phyloP scores from a whole-genome alignment of 257 asterid genomes.

The Jacaranda copaia region DNA sequence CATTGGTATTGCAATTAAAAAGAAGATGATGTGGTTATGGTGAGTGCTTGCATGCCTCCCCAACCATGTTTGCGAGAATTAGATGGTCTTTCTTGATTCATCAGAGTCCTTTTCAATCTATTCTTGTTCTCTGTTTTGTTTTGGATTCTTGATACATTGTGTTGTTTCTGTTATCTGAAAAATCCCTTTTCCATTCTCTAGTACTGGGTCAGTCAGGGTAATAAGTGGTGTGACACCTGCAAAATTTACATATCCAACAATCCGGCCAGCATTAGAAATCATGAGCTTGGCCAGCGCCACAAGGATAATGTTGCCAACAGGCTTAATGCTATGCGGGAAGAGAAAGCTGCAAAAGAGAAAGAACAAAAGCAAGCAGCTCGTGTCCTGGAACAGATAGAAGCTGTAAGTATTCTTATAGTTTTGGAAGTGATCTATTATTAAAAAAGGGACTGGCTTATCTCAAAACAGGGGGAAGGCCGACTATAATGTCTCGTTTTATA shows the following conservation, averaged over 20 bases:
- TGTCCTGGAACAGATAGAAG: constrained; percentile 88
- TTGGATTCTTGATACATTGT: constrained; percentile 6
- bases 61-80: background rate
- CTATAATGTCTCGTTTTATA: background rate
- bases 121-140: constrained; percentile 5
- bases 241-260: constrained; percentile 91
- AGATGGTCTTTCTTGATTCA: constrained; percentile 1
- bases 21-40: background rate
- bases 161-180: constrained; percentile 32
- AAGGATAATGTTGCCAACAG: constrained; percentile 82
- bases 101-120: background rate
- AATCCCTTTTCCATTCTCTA: constrained; percentile 39
- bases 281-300: constrained; percentile 92
- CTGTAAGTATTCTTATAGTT: constrained; percentile 59
- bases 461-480: background rate
- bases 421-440: background rate
- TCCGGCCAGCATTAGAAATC: constrained; percentile 95
- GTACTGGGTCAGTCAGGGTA: constrained; percentile 99
- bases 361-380: constrained; percentile 75
- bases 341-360: constrained; percentile 81
- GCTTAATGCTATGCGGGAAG: constrained; percentile 85
- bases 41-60: background rate
- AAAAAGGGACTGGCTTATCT: background rate
- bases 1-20: constrained; percentile 1
- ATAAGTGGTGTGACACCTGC: constrained; percentile 99